Conservation (phyloP, 2,329 filamentous ascomycete species). For the Exophiala lecanii-corni region DNA sequence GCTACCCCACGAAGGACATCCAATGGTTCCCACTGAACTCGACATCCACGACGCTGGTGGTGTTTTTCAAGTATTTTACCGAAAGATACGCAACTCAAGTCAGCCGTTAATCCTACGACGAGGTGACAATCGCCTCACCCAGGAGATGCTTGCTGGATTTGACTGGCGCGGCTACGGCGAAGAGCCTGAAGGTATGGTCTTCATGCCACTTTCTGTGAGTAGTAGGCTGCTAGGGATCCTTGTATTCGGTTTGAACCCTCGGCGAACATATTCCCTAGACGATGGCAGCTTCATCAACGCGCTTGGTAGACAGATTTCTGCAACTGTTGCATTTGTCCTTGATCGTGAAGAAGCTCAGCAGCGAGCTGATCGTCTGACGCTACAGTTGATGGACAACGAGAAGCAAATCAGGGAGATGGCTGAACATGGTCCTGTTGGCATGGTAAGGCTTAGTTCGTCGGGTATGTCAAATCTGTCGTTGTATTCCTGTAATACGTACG, state of each 20-base stretch:
- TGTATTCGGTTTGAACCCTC: constrained; percentile 21
- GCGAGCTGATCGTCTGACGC: constrained; percentile 14
- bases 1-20: constrained; percentile 30
- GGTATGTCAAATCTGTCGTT: constrained; percentile 1
- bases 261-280: constrained; percentile 13
- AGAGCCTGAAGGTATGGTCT: constrained; percentile 9
- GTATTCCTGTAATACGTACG: neutral
- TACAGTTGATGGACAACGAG: constrained; percentile 17
- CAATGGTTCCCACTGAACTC: constrained; percentile 29
- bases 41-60: constrained; percentile 31
- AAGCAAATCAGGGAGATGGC: constrained; percentile 18
- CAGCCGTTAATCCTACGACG: constrained; percentile 16
- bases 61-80: constrained; percentile 32
- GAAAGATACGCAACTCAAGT: constrained; percentile 11
- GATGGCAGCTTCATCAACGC: constrained; percentile 18
- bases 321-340: constrained; percentile 15
- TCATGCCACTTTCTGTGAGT: constrained; percentile 20
- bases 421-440: constrained; percentile 19
- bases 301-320: constrained; percentile 16
- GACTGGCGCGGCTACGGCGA: constrained; percentile 18
- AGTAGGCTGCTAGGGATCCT: constrained; percentile 17
- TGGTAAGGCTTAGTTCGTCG: constrained; percentile 8
- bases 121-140: constrained; percentile 13
- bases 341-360: constrained; percentile 17
- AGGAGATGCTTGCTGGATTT: constrained; percentile 16